phyloP scores from a whole-genome alignment of 2,329 filamentous ascomycete genomes.

The Botrytis fragariae region DNA sequence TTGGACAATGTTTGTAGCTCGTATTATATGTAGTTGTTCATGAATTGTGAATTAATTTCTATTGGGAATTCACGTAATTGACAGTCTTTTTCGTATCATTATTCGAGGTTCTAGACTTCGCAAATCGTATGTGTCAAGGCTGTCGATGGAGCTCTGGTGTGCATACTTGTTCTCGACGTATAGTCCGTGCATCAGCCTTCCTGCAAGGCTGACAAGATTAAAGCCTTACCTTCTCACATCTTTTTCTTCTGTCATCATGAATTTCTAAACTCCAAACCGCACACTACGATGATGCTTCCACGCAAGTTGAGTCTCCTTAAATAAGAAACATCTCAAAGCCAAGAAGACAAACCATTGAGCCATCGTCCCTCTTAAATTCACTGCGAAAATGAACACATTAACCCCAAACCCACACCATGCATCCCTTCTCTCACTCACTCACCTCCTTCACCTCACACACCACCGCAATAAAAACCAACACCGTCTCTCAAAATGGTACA shows the following conservation, averaged over 20 bases:
- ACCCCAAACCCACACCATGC: conserved; percentile 10
- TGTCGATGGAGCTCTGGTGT: conserved; percentile 1
- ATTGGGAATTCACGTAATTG: background rate
- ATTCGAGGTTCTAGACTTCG: background rate
- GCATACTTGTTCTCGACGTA: background rate
- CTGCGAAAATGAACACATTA: background rate
- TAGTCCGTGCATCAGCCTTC: conserved; percentile 8
- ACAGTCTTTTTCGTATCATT: background rate
- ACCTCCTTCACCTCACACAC: conserved; percentile 69
- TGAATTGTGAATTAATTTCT: background rate
- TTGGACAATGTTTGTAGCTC: background rate
- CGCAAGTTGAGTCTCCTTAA: background rate
- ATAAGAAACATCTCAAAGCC: background rate
- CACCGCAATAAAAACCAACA: conserved; percentile 93
- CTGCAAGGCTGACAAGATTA: conserved; percentile 1
- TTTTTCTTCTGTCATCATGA: background rate
- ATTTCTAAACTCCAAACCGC: background rate
- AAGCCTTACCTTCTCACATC: background rate
- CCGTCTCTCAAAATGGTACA: conserved; percentile 77
- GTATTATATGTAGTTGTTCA: background rate
- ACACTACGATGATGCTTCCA: background rate
- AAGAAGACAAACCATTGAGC: background rate
- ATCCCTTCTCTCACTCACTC: conserved; percentile 39
- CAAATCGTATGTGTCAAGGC: background rate
- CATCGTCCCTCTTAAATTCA: too few relatives aligned